phyloP scores from a whole-genome alignment of 495 filamentous ascomycete genomes.

The Xylaria castorea region DNA sequence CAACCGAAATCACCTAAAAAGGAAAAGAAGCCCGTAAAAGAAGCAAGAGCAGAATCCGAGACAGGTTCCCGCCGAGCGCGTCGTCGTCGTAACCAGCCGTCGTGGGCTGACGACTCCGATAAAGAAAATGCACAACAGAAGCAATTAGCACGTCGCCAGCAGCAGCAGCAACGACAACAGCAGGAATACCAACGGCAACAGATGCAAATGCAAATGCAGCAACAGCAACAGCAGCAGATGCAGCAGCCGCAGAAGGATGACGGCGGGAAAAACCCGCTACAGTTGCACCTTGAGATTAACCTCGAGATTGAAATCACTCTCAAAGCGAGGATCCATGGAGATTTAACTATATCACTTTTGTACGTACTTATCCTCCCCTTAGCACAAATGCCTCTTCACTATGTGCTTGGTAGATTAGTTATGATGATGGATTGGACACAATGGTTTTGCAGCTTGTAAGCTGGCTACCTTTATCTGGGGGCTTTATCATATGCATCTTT shows the following conservation, averaged over 20 bases:
- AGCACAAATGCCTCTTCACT: background rate
- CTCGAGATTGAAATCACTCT: constrained; percentile 89
- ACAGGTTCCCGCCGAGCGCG: constrained; percentile 37
- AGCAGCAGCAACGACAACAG: constrained; percentile 52
- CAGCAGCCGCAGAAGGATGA: constrained; percentile 44
- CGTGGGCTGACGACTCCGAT: constrained; percentile 33
- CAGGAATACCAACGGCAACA: constrained; percentile 44
- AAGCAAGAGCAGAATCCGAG: constrained; percentile 35
- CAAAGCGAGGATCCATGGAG: constrained; percentile 92
- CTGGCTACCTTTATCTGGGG: background rate
- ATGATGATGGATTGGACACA: too few relatives aligned
- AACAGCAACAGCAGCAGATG: constrained; percentile 53
- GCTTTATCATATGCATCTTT: constrained; percentile 50
- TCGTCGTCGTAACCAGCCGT: constrained; percentile 39
- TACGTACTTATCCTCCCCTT: constrained; percentile 53
- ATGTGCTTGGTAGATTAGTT: background rate
- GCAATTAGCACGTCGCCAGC: constrained; percentile 35
- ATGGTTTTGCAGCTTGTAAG: background rate
- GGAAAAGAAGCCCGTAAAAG: constrained; percentile 28
- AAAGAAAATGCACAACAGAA: constrained; percentile 37
- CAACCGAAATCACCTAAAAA: constrained; percentile 57
- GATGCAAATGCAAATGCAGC: constrained; percentile 56
- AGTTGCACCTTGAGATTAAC: constrained; percentile 81
- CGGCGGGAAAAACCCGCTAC: constrained; percentile 68
- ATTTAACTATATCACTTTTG: constrained; percentile 85